Conservation (phyloP, 73 alveolate genomes). For the Tetrahymena malaccensis region DNA sequence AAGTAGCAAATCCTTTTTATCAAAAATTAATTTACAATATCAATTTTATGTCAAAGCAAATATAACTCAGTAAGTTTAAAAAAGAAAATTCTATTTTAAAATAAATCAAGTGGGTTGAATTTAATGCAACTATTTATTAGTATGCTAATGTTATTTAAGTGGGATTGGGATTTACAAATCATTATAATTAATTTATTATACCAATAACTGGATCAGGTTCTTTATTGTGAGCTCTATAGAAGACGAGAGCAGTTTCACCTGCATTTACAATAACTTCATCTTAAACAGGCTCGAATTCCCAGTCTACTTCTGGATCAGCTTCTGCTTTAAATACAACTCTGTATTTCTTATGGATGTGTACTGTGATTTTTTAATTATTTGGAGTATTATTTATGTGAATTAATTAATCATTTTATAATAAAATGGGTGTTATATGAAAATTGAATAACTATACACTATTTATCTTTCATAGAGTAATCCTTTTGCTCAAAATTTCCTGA, state of each 20-base stretch:
- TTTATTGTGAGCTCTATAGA: slow-evolving; percentile 61
- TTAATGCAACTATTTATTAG: background rate
- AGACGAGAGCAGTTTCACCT: slow-evolving; percentile 75
- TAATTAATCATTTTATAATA: background rate
- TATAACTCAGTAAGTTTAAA: background rate
- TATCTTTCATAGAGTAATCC: slow-evolving; percentile 42
- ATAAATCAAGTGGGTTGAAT: background rate
- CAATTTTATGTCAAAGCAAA: background rate
- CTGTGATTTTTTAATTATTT: background rate
- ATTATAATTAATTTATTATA: background rate
- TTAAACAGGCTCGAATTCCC: slow-evolving; percentile 67
- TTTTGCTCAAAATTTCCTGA: slow-evolving; percentile 30
- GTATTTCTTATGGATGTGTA: slow-evolving; percentile 54
- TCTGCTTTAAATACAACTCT: slow-evolving; percentile 55
- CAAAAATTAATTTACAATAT: background rate
- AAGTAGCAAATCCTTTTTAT: slow-evolving; percentile 51
- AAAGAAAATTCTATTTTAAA: background rate
- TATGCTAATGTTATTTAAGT: background rate
- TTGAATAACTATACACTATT: background rate
- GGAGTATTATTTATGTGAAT: background rate
- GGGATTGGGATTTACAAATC: no score
- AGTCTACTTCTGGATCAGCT: slow-evolving; percentile 62
- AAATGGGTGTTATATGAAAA: background rate
- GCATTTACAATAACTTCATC: slow-evolving; percentile 58
- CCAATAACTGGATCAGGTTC: slow-evolving; percentile 76